Evolutionary conservation across 2,329 filamentous ascomycete species (phyloP), one percentile per base, ranked within the genome.

Genomic region (Pseudopyrenochaeta lycopersici): DNA sequence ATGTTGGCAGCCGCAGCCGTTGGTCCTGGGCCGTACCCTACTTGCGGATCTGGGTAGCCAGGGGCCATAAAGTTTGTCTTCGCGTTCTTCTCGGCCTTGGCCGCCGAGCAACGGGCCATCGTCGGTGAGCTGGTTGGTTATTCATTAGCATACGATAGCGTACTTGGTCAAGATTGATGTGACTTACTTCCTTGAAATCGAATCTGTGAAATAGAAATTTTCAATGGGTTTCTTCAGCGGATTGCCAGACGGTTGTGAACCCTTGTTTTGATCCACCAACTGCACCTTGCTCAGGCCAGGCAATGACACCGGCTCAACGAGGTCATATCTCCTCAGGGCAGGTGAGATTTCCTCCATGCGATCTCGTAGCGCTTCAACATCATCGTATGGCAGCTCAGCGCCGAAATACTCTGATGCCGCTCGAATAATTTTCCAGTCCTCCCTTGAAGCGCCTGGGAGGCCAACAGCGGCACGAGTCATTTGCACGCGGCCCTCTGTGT

Each of bases 381-480:
- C 92, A 68, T 99, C 94, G 73, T 98, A 99, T 18, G 92, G 91
- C 47, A 99, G 85, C 62, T 93, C 89, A 23, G 83, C 87, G 56
- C 90, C 91, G 14, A 99, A 84, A 80, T 96, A 97, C 79, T 98
- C 95, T 72, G 90, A 95, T 51, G 85, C 88, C 15, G 95, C 95
- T 62, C 95, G 91, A 67, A 99, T 88, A 71, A 99, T 98, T 87
- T 98, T 99, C 95, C 95, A 99, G 81, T 99, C 95, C 60, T 95
- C 94, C 72, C 95, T 88, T 51, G 94, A 88, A 47, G 92, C 95
- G 55, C 95, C 95, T 20, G 92, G 91, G 62, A 97, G 84, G 40
- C 90, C 90, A 32, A 92, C 96, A 27, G 95, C 95, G 42, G 91
- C 89, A 63, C 95, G 90, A 48, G 91, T 95, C 82, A 97, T 90